These are phyloP conservation scores for Cadophora malorum DNA, from an alignment of 2,329 filamentous ascomycete species.

Conservation along the genomic window DNA sequence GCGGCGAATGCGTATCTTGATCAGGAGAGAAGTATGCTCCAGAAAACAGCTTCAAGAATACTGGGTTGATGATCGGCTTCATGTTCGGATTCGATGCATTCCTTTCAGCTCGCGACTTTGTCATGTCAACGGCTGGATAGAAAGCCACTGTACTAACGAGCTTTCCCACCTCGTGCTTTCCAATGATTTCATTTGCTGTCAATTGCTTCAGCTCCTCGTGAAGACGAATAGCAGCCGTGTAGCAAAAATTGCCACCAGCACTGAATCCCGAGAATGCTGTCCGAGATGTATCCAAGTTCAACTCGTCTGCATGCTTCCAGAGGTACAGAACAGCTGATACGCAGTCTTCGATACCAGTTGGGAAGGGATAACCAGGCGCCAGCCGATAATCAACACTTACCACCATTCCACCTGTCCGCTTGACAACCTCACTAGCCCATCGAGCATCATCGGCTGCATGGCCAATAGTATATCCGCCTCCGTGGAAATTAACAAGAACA, in stretches of 20 bases:
- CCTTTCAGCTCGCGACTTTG: slow-evolving; percentile 22
- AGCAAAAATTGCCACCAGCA: slow-evolving; percentile 48
- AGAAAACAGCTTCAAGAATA: slow-evolving; percentile 20
- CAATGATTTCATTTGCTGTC: slow-evolving; percentile 5
- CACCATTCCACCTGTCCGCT: slow-evolving; percentile 56
- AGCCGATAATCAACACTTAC: slow-evolving; percentile 70
- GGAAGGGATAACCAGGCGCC: slow-evolving; percentile 66
- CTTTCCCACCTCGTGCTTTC: slow-evolving; percentile 12
- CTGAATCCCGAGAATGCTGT: slow-evolving; percentile 55
- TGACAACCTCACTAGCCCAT: slow-evolving; percentile 59
- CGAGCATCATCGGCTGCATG: slow-evolving; percentile 64
- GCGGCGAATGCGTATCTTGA: slow-evolving; percentile 27
- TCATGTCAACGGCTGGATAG: slow-evolving; percentile 32
- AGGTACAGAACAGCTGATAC: slow-evolving; percentile 50
- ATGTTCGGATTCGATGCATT: slow-evolving; percentile 29
- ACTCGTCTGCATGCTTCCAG: slow-evolving; percentile 33
- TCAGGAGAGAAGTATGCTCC: slow-evolving; percentile 31
- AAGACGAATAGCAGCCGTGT: slow-evolving; percentile 26
- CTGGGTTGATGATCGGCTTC: slow-evolving; percentile 23
- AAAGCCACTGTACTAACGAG: slow-evolving; percentile 30
- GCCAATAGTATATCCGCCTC: slow-evolving; percentile 67
- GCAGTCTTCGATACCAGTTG: slow-evolving; percentile 66
- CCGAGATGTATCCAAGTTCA: slow-evolving; percentile 30
- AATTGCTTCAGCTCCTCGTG: slow-evolving; percentile 23
- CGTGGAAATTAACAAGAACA: slow-evolving; percentile 68